Conservation (phyloP, 2,329 filamentous ascomycete species). For the Pseudogymnoascus sp. region DNA sequence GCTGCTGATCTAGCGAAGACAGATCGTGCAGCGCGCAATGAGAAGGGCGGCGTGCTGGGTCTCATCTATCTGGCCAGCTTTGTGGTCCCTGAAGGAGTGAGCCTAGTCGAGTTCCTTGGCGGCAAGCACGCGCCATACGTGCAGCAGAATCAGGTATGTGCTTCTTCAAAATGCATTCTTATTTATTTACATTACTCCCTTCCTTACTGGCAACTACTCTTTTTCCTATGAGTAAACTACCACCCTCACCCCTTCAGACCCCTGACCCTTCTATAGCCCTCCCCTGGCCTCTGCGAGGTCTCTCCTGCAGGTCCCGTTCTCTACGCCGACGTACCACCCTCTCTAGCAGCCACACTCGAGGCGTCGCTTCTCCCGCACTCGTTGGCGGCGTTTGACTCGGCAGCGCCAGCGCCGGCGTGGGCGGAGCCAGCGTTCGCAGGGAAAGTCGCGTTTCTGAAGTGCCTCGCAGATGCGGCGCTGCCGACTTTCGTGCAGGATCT, state of each 20-base stretch:
- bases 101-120: not conserved
- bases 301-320: not conserved
- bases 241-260: not conserved
- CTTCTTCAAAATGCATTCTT: not conserved
- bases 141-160: not conserved
- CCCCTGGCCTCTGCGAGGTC: not conserved
- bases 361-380: not conserved
- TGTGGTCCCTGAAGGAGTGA: not conserved
- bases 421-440: not conserved
- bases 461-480: not conserved
- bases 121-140: not conserved
- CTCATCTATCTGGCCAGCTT: not conserved
- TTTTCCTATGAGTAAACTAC: not conserved
- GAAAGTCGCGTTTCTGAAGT: not conserved
- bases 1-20: constrained; percentile 8
- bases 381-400: not conserved
- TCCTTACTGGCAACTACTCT: not conserved
- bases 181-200: not conserved
- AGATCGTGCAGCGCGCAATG: not conserved
- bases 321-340: not conserved
- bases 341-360: not conserved
- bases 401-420: not conserved
- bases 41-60: not conserved
- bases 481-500: not conserved
- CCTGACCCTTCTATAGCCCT: not conserved